Conservation (phyloP, 208 protist genomes). For the Leishmania arabica region DNA sequence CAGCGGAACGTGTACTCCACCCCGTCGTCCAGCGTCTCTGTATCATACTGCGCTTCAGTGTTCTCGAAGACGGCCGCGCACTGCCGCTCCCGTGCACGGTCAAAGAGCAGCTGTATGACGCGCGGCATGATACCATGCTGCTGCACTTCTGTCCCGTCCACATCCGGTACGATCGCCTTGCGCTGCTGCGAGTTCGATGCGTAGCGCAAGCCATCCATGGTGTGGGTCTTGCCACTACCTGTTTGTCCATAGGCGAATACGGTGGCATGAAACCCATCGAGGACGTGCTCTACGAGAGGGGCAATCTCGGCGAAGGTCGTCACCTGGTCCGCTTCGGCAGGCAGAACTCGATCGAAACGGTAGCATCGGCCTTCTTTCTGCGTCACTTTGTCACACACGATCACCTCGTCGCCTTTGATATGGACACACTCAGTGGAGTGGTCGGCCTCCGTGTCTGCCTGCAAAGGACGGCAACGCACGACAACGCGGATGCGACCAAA, state of each 20-base stretch:
- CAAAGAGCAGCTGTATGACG: slow-evolving; percentile 79
- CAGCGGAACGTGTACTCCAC: slow-evolving; percentile 75
- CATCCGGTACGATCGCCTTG: slow-evolving; percentile 22
- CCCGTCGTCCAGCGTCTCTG: slow-evolving; percentile 18
- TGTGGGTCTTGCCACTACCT: slow-evolving; percentile 91
- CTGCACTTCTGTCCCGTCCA: slow-evolving; percentile 35
- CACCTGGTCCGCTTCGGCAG: slow-evolving; percentile 46
- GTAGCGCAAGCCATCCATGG: slow-evolving; percentile 85
- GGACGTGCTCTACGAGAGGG: slow-evolving; percentile 83
- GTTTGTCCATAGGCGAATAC: slow-evolving; percentile 93
- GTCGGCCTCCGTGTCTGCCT: slow-evolving; percentile 26
- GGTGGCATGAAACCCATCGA: slow-evolving; percentile 86
- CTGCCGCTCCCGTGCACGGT: slow-evolving; percentile 58
- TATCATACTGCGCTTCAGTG: background rate
- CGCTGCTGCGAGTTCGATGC: slow-evolving; percentile 5
- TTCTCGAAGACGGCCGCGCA: slow-evolving; percentile 9
- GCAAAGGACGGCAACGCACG: slow-evolving; percentile 70
- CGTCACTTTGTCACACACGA: slow-evolving; percentile 21
- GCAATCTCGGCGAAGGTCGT: slow-evolving; percentile 66
- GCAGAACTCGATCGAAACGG: slow-evolving; percentile 80
- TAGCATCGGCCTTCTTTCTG: slow-evolving; percentile 47
- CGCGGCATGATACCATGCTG: slow-evolving; percentile 83
- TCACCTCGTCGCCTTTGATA: slow-evolving; percentile 41
- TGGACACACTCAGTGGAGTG: slow-evolving; percentile 46
- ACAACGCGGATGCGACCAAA: slow-evolving; percentile 58